Conservation (phyloP, 305 asterid genomes). For the Solanum chacoense region DNA sequence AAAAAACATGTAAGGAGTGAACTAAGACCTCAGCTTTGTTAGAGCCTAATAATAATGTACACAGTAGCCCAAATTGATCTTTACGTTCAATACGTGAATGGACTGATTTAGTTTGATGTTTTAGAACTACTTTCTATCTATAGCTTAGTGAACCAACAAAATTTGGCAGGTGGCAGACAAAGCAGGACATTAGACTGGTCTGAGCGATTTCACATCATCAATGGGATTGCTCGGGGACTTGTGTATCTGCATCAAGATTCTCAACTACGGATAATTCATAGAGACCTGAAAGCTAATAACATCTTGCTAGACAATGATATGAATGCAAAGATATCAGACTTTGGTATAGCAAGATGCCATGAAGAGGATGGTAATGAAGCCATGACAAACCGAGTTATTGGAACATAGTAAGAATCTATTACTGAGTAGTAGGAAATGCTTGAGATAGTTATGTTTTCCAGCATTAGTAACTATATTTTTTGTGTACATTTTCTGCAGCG, state of each 20-base stretch:
- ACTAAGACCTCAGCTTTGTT: not conserved
- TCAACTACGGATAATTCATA: not conserved
- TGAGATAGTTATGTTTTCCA: not conserved
- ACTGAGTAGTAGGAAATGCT: not conserved
- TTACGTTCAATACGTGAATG: not conserved
- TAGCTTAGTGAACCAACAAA: not conserved
- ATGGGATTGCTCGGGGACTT: conserved; percentile 1
- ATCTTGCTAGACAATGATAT: conserved; percentile 1
- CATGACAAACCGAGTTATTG: conserved; percentile 27
- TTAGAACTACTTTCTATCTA: not conserved
- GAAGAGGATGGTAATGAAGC: conserved; percentile 27
- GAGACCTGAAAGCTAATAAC: not conserved
- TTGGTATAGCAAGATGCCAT: conserved; percentile 28
- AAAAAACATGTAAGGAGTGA: not conserved
- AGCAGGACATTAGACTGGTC: not conserved
- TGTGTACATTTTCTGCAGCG: not conserved
- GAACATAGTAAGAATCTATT: conserved; percentile 28
- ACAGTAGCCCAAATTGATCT: not conserved
- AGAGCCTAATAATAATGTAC: not conserved
- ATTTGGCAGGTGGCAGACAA: not conserved
- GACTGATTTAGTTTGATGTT: not conserved
- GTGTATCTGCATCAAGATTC: conserved; percentile 2
- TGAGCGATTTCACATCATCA: not conserved
- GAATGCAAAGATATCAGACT: conserved; percentile 24
- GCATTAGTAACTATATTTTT: not conserved